A percentile compares a stretch with the other conserved stretches of the same genome.
Evolutionary conservation across 257 asterid species (phyloP).

Genomic region (Thymus mandschuricus): DNA sequence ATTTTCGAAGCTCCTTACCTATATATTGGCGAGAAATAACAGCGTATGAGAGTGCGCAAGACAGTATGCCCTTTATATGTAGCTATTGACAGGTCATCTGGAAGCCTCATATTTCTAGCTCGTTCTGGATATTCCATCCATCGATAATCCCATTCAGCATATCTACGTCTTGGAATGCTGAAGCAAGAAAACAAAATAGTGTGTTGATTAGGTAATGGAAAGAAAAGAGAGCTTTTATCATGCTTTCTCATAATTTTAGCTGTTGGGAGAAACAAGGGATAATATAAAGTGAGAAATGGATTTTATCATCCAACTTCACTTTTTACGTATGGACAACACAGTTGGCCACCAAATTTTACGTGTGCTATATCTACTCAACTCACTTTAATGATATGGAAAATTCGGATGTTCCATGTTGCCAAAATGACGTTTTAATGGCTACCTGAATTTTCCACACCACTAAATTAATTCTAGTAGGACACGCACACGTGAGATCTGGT

Average conservation of each 20-base stretch:
- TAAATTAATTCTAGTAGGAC: too few relatives aligned
- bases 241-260: background rate
- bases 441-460: too few relatives aligned
- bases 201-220: background rate
- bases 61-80: slow-evolving; percentile 90
- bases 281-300: too few relatives aligned
- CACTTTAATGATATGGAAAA: too few relatives aligned
- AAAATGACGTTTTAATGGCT: too few relatives aligned
- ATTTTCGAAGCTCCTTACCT: slow-evolving; percentile 52
- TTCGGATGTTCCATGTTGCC: too few relatives aligned
- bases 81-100: slow-evolving; percentile 73
- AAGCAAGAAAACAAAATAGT: slow-evolving; percentile 33
- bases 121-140: slow-evolving; percentile 81
- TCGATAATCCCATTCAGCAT: slow-evolving; percentile 81
- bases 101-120: slow-evolving; percentile 47
- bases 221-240: background rate
- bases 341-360: too few relatives aligned
- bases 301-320: too few relatives aligned
- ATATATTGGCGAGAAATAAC: slow-evolving; percentile 87
- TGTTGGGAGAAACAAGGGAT: background rate
- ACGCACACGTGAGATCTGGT: too few relatives aligned
- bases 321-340: too few relatives aligned
- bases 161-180: slow-evolving; percentile 58
- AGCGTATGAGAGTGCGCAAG: slow-evolving; percentile 86
- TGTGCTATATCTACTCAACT: too few relatives aligned